A percentile compares a stretch with the other conserved stretches of the same genome.
Conservation (phyloP, 2,329 filamentous ascomycete genomes). For the Arthrobotrys pseudoclavata region DNA sequence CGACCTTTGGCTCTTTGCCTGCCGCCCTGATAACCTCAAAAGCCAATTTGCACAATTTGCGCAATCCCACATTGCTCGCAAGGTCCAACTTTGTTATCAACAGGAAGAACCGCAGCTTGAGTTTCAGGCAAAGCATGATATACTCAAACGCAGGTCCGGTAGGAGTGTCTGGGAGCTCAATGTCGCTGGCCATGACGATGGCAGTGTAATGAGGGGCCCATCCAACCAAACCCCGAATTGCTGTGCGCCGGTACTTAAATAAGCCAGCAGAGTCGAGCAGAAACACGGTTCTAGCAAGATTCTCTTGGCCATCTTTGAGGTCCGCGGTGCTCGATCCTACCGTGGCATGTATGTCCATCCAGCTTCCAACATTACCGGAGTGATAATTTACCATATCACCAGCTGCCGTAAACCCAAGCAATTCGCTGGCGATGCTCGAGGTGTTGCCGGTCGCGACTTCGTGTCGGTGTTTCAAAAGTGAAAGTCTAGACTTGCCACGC, state of each 20-base stretch:
- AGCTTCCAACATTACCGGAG: conserved; percentile 86
- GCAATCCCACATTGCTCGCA: conserved; percentile 79
- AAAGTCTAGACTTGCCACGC: conserved; percentile 87
- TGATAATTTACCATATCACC: conserved; percentile 82
- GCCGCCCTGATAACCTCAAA: conserved; percentile 82
- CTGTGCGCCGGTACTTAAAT: conserved; percentile 88
- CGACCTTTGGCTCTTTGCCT: conserved; percentile 74
- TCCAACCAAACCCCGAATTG: conserved; percentile 87
- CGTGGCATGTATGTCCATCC: conserved; percentile 91
- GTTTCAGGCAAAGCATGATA: conserved; percentile 84
- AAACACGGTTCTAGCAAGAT: conserved; percentile 82
- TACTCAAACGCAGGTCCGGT: conserved; percentile 69
- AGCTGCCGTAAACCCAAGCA: conserved; percentile 81
- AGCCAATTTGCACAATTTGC: conserved; percentile 78
- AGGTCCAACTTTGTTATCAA: conserved; percentile 92
- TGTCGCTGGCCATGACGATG: conserved; percentile 86
- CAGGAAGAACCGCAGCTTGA: conserved; percentile 82
- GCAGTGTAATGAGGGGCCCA: conserved; percentile 97
- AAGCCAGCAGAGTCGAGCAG: conserved; percentile 93
- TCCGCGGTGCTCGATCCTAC: conserved; percentile 67
- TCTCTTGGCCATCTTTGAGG: conserved; percentile 47
- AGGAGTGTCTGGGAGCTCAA: conserved; percentile 77
- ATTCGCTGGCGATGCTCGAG: conserved; percentile 92
- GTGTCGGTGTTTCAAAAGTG: conserved; percentile 90
- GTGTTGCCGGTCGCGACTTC: conserved; percentile 93